Evolutionary conservation across 306 rosid species (phyloP).

Genomic region (Corylus americana): DNA sequence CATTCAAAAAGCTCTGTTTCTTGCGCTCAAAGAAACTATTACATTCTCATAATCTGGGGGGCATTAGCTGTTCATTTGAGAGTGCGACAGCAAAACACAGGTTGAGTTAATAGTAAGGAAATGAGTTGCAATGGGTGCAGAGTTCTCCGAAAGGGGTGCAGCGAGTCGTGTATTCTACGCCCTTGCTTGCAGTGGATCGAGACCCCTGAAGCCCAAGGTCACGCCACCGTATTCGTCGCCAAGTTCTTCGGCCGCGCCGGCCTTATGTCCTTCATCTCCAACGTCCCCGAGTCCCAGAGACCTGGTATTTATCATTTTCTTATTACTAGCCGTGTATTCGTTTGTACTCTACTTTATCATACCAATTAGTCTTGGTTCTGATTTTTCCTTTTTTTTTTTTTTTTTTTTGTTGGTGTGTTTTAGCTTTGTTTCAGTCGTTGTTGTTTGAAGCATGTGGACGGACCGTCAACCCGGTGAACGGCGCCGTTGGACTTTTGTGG

Average conservation of each 20-base stretch:
- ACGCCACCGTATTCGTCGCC: conserved; percentile 95
- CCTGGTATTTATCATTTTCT: conserved; percentile 48
- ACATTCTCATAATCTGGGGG: not conserved
- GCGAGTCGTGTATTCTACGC: conserved; percentile 81
- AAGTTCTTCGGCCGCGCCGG: conserved; percentile 99
- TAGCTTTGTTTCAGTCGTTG: conserved; percentile 81
- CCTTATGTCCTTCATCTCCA: conserved; percentile 95
- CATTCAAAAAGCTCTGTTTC: not conserved
- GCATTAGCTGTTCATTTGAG: conserved; percentile 32
- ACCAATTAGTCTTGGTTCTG: too few species aligned
- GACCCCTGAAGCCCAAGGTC: conserved; percentile 84
- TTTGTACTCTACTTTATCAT: not conserved
- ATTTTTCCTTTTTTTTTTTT: not conserved
- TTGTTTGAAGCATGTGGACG: conserved; percentile 86
- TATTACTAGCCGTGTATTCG: too few species aligned
- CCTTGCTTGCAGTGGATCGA: conserved; percentile 96
- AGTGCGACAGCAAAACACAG: not conserved
- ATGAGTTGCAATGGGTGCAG: conserved; percentile 99
- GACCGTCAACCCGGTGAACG: conserved; percentile 82
- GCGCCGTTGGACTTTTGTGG: conserved; percentile 85
- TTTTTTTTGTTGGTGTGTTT: not conserved
- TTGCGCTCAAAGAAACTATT: conserved; percentile 30
- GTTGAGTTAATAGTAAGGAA: not conserved
- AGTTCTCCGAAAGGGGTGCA: conserved; percentile 97
- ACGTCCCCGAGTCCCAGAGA: conserved; percentile 76